Evolutionary conservation across 2,329 filamentous ascomycete species (phyloP).

Genomic region (Pseudogymnoascus sp.): DNA sequence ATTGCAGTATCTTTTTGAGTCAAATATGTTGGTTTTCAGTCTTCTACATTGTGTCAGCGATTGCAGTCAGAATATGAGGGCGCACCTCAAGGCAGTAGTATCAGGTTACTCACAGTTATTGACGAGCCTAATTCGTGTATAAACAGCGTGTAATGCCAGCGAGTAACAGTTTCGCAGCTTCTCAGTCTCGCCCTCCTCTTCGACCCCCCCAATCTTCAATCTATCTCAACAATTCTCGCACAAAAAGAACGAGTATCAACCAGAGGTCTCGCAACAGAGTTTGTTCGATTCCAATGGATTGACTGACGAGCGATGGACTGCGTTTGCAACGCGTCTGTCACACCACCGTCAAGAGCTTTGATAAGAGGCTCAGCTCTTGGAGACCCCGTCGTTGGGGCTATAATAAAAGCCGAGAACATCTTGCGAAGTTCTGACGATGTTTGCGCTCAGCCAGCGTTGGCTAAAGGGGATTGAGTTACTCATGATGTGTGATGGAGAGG

Average conservation of each 20-base stretch:
- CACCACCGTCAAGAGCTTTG: constrained; percentile 6
- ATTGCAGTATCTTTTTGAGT: not conserved
- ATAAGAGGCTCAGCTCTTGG: constrained; percentile 8
- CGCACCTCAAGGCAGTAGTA: not conserved
- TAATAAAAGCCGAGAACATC: constrained; percentile 10
- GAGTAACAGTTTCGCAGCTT: constrained; percentile 1
- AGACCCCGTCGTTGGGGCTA: constrained; percentile 13
- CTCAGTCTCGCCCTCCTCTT: not conserved
- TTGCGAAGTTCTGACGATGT: constrained; percentile 6
- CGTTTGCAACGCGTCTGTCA: constrained; percentile 6
- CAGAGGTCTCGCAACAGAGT: constrained; percentile 3
- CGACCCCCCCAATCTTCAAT: not conserved
- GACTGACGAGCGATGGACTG: constrained; percentile 4
- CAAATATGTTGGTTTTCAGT: constrained; percentile 4
- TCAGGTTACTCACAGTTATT: not conserved
- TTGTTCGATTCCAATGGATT: constrained; percentile 5
- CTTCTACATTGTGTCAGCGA: not conserved
- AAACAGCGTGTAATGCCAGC: not conserved
- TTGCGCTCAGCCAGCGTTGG: constrained; percentile 7
- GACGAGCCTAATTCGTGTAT: not conserved
- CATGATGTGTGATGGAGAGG: constrained; percentile 6
- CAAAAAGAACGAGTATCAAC: not conserved
- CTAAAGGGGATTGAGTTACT: not conserved
- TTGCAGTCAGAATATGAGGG: not conserved
- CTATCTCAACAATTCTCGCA: constrained; percentile 1